Base-by-base conservation (phyloP, 164 flowering plant species). In the Warburgia ugandensis region DNA sequence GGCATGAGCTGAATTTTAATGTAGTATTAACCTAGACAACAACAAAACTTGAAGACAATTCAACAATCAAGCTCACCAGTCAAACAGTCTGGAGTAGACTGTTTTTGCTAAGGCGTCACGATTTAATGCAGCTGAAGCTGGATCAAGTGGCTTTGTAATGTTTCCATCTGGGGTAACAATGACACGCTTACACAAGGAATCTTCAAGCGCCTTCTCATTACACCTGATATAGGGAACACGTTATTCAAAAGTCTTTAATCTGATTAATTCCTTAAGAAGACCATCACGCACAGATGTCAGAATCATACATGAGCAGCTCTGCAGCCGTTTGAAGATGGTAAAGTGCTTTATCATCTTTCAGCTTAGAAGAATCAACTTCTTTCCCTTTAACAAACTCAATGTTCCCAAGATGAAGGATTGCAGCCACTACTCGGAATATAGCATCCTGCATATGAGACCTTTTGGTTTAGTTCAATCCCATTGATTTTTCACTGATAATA, bases 341-440 rank as follows among this genome's bases (percentile, higher is more conserved):
- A 27, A 21, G 36, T 25, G 95, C 59, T 64, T 83, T 79, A 3
- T 77, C 84, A 68, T 79, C 86, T 66, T 81, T 86, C 37, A 71
- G 42, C 48, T 70, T 59, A 11, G 95, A 86, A 19, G 95, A 86
- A 68, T 86, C 95, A 1, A 56, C 47, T 57, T 86, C 95, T 43
- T 75, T 68, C 32, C 89, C 95, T 67, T 83, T 86, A 44, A 60
- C 26, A 40, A 86, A 86, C 3, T 81, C 66, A 13, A 86, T 63
- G 48, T 86, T 86, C 25, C 95, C 95, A 31, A 86, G 81, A 66
- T 86, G 95, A 45, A 86, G 92, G 22, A 86, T 77, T 32, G 91
- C 81, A 58, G 91, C 91, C 37, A 86, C 88, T 0, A 83, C 84
- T 1, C 91, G 74, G 62, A 86, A 86, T 70, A 86, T 86, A 2